Base-by-base conservation (phyloP, 1,139 yeast species). In the Suhomyces chickasaworum region DNA sequence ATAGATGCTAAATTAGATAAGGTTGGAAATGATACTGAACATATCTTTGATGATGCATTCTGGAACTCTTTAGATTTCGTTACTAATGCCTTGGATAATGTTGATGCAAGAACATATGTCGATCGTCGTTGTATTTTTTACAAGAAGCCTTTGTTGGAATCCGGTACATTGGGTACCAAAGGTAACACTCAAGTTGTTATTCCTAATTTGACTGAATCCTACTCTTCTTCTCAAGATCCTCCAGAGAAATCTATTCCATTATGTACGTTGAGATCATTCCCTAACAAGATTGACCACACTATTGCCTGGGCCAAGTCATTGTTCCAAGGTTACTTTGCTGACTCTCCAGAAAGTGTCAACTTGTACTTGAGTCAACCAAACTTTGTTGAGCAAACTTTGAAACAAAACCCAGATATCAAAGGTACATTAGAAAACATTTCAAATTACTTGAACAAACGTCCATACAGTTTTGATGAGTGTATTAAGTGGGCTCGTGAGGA, bases 281-380 rank as follows among this genome's bases (percentile, higher is more conserved):
- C 99, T 48, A 89, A 90, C 68, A 93, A 91, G 69, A 93, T 93
- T 60, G 99, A 93, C 64, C 99, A 93, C 64, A 95, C 99, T 1
- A 93, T 93, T 71, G 98, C 99, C 12, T 93, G 99, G 99, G 96
- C 98, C 20, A 93, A 95, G 72, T 84, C 91, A 18, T 77, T 90
- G 60, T 93, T 93, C 78, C 95, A 88, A 74, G 97, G 95, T n/a
- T 89, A 83, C 64, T 93, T 93, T 66, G 78, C 83, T 35, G 97
- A 93, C 52, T 80, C 91, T 22, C 95, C 97, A 21, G 97, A 89
- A 68, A 89, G 90, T 59, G 98, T 91, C 48, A 93, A 93, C 66
- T 71, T 89, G 62, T 93, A 90, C 66, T 74, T 95, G 63, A 78
- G 93, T 38, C 97, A 93, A 68, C 95, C 97, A 53, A 87, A 90